Evolutionary conservation across 257 asterid species (phyloP).

Genomic region (Nicotiana attenuata): DNA sequence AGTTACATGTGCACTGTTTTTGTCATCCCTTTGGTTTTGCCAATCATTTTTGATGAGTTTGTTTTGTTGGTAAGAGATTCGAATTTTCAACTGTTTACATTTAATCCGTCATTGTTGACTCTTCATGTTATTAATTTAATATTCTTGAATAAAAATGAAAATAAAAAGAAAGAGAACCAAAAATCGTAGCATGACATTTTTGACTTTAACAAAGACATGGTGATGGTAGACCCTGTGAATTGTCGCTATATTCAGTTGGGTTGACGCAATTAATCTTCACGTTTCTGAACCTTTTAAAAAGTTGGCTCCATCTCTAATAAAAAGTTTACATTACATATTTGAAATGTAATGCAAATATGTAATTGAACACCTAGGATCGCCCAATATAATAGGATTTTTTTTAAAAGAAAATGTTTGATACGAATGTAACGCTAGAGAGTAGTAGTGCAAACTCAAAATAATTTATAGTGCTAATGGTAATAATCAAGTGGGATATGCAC

Average conservation of each 20-base stretch:
- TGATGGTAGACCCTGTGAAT: neutral
- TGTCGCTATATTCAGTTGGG: neutral
- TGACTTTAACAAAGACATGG: neutral
- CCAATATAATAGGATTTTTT: too few species aligned
- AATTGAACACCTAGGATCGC: too few species aligned
- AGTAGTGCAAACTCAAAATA: too few species aligned
- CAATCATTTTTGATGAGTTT: constrained; percentile 1
- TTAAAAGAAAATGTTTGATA: too few species aligned
- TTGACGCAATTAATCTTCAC: constrained; percentile 10
- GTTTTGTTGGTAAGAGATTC: neutral
- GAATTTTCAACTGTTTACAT: neutral
- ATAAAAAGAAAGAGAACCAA: neutral
- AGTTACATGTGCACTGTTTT: constrained; percentile 9
- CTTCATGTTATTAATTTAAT: neutral
- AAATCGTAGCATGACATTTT: neutral
- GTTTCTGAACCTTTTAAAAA: neutral
- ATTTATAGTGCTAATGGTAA: neutral
- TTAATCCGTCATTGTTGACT: constrained; percentile 13
- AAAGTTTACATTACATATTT: too few species aligned
- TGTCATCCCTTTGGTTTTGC: constrained; percentile 11
- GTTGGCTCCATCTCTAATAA: neutral
- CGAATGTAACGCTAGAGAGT: too few species aligned
- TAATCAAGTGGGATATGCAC: neutral
- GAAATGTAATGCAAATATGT: neutral
- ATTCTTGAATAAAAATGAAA: neutral